Evolutionary conservation across 371 early-diverging fungal species (phyloP), one percentile per base, ranked within the genome.

Genomic region (Rhizopus arrhizus): DNA sequence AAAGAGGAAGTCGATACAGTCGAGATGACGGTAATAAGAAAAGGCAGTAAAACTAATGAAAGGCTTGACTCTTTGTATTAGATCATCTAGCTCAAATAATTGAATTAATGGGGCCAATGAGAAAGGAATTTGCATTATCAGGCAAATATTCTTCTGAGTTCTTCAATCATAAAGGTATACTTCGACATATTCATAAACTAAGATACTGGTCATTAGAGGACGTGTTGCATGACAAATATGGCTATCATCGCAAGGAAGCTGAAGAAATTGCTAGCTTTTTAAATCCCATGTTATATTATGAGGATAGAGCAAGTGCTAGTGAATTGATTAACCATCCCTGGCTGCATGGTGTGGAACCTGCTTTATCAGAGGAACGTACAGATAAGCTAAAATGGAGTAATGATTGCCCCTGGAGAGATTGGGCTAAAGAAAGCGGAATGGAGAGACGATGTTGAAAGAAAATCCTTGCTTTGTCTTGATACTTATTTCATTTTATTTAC

Each of bases 31-130:
- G 94, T 90, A 79, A 58, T 22, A 22, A 9, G 42, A 15, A 5
- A 15, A 29, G 49, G 16, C n/a, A 5, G 38, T 22, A 22, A 22
- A 22, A 22, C 22, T 22, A 22, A 22, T 22, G 22, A 22, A 22
- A 22, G 22, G 22, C 22, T 22, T 22, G 22, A 22, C 22, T 22
- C 22, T 22, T 22, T 22, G 22, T 22, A 41, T 31, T 71, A 90
- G 98, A 98, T 75, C 98, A 98, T 68, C 72, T 97, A 47, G 97
- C 98, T 0, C 98, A 96, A 72, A 96, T 98, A 38, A 88, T 93
- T 22, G 98, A 98, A 73, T 82, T 96, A 8, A 73, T 98, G 48
- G 97, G 96, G 7, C 81, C 78, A 7, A 88, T 96, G 69, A 91
- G 92, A 1, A 88, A 83, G 61, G 72, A 75, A 9, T 73, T 94